Evolutionary conservation across 2,329 filamentous ascomycete genomes (phyloP).

Genomic region (Lasiodiplodia citricola): DNA sequence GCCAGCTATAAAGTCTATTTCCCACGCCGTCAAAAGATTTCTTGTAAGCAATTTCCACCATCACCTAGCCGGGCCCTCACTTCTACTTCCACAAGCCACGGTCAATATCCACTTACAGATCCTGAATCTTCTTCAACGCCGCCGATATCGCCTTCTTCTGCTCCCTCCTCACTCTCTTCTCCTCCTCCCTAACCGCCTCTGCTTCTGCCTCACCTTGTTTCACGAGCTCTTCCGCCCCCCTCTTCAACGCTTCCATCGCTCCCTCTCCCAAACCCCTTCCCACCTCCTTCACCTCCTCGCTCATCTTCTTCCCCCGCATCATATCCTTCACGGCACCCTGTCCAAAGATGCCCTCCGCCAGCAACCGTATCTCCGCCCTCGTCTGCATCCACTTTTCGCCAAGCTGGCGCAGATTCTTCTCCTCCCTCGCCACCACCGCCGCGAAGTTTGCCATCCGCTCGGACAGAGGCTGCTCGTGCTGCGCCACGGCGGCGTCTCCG

Average conservation of each 20-base stretch:
- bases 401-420: constrained; percentile 32
- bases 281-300: background rate
- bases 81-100: too few relatives aligned
- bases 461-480: constrained; percentile 26
- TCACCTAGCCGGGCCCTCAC: background rate
- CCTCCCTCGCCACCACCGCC: constrained; percentile 31
- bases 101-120: background rate
- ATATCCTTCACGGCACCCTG: background rate
- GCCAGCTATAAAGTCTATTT: background rate
- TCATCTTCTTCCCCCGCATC: background rate
- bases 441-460: constrained; percentile 34
- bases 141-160: constrained; percentile 21
- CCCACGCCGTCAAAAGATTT: background rate
- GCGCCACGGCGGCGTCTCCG: constrained; percentile 25
- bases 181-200: constrained; percentile 32
- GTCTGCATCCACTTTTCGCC: constrained; percentile 36
- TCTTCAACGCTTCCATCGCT: constrained; percentile 31
- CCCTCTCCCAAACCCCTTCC: constrained; percentile 26
- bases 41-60: background rate
- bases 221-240: constrained; percentile 32
- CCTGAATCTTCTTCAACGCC: constrained; percentile 29
- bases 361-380: constrained; percentile 36
- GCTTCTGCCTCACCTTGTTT: constrained; percentile 28
- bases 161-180: constrained; percentile 34
- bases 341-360: background rate